Evolutionary conservation across 495 filamentous ascomycete genomes (phyloP).

Genomic region (Penicillium pancosmium): DNA sequence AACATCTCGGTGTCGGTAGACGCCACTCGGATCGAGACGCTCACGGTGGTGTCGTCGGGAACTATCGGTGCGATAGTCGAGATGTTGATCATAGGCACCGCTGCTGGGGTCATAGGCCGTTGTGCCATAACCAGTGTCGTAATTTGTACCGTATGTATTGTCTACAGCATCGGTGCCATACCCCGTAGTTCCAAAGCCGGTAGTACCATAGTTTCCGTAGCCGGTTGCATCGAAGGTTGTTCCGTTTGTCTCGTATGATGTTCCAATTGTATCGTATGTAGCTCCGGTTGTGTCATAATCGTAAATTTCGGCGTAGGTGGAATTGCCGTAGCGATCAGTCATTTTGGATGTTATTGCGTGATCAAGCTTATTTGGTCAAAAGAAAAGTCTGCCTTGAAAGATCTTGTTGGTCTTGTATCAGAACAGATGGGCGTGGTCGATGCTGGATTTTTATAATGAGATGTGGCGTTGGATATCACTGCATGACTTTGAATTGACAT

Average conservation of each 20-base stretch:
- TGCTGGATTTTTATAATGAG: neutral
- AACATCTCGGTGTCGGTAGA: constrained; percentile 40
- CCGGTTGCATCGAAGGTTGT: constrained; percentile 27
- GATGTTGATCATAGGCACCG: constrained; percentile 44
- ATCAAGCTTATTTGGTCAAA: neutral
- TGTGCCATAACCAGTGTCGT: constrained; percentile 40
- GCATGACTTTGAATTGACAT: constrained; percentile 4
- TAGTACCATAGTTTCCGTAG: constrained; percentile 24
- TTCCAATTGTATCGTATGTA: constrained; percentile 16
- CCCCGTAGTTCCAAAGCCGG: constrained; percentile 41
- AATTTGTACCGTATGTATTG: constrained; percentile 43
- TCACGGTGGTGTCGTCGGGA: constrained; percentile 41
- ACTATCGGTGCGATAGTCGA: constrained; percentile 38
- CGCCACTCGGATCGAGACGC: constrained; percentile 31
- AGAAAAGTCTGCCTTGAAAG: neutral
- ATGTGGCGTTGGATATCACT: neutral
- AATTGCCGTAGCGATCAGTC: constrained; percentile 21
- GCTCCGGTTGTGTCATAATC: constrained; percentile 19
- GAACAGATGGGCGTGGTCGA: neutral
- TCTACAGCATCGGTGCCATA: constrained; percentile 43
- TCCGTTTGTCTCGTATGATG: constrained; percentile 25
- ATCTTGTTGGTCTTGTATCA: neutral
- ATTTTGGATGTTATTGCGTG: constrained; percentile 17
- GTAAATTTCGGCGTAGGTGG: constrained; percentile 12
- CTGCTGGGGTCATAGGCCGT: constrained; percentile 42